These are phyloP conservation scores for Annulohypoxylon stygium DNA, from an alignment of 495 filamentous ascomycete genomes.

Conservation along the genomic window DNA sequence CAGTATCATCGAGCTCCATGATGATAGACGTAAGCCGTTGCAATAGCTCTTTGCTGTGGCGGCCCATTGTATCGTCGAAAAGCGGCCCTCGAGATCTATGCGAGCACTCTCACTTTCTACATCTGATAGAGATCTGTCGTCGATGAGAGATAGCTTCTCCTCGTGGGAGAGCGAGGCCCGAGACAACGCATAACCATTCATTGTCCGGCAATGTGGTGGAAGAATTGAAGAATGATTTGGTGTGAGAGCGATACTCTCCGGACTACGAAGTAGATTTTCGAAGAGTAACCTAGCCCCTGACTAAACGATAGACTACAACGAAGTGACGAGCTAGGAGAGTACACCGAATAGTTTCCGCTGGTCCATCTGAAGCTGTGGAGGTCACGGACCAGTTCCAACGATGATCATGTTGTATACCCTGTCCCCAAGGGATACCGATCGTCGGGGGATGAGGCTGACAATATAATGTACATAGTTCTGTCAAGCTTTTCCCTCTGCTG, in stretches of 20 bases:
- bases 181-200: constrained; percentile 50
- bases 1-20: constrained; percentile 45
- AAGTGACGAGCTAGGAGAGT: constrained; percentile 10
- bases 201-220: constrained; percentile 45
- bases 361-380: constrained; percentile 31
- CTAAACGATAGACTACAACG: constrained; percentile 18
- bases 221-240: constrained; percentile 34
- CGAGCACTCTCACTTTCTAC: constrained; percentile 50
- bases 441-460: constrained; percentile 36
- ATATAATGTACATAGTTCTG: constrained; percentile 30
- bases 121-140: constrained; percentile 50
- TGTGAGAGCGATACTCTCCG: constrained; percentile 19
- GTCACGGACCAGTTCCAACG: constrained; percentile 41
- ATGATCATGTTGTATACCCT: constrained; percentile 45
- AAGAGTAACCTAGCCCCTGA: constrained; percentile 29
- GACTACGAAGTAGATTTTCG: constrained; percentile 34
- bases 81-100: constrained; percentile 45
- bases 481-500: constrained; percentile 14
- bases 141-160: constrained; percentile 52
- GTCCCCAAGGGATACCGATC: constrained; percentile 40
- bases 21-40: constrained; percentile 44
- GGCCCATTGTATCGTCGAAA: constrained; percentile 42
- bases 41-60: constrained; percentile 39
- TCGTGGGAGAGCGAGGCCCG: constrained; percentile 48
- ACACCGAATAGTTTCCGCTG: constrained; percentile 27